A percentile compares a stretch with the other conserved stretches of the same genome.
phyloP scores from a whole-genome alignment of 441 rosid species.

The Pelargonium citronellum region DNA sequence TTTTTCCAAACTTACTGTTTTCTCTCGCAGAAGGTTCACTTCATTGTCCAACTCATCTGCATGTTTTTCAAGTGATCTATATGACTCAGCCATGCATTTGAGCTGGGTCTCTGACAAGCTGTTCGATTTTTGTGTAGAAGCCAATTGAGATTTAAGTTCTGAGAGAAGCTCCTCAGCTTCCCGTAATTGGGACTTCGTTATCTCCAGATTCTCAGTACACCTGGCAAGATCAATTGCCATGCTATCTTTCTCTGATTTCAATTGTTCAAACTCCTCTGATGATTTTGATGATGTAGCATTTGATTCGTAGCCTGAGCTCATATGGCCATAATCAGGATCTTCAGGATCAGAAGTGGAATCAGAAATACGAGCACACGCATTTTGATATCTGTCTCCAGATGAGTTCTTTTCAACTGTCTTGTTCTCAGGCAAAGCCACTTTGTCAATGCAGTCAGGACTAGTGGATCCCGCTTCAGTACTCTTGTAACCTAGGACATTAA shows the following conservation, averaged over 20 bases:
- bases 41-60: conserved; percentile 63
- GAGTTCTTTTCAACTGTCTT: conserved; percentile 22
- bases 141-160: conserved; percentile 57
- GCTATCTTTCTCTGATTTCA: conserved; percentile 66
- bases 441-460: conserved; percentile 30
- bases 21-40: conserved; percentile 52
- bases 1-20: conserved; percentile 46
- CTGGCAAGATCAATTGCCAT: conserved; percentile 51
- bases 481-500: conserved; percentile 25
- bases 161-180: conserved; percentile 74
- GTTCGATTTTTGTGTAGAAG: conserved; percentile 52
- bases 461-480: conserved; percentile 20
- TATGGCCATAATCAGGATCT: conserved; percentile 39
- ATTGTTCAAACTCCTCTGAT: conserved; percentile 52
- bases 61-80: conserved; percentile 72
- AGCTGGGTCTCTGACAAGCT: conserved; percentile 86
- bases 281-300: conserved; percentile 35
- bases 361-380: conserved; percentile 15
- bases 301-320: conserved; percentile 43
- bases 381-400: conserved; percentile 14
- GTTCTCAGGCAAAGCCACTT: conserved; percentile 36
- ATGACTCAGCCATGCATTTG: conserved; percentile 93
- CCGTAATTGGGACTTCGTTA: conserved; percentile 51
- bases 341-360: conserved; percentile 26
- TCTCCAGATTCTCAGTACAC: conserved; percentile 57